These are phyloP conservation scores for Solanum hybrid DNA, from an alignment of 305 asterid genomes.

Conservation along the genomic window DNA sequence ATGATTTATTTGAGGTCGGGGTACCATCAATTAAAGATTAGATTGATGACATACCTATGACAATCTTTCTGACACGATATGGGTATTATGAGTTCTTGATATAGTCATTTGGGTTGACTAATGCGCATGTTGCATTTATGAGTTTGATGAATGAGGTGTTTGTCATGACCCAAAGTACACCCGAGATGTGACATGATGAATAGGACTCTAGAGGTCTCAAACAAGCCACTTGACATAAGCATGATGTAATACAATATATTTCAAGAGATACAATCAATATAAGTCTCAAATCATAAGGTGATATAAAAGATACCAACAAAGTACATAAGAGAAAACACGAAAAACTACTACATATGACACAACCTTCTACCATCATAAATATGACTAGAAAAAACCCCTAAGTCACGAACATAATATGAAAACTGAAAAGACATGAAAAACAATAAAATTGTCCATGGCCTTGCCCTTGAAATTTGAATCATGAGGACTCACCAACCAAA, in stretches of 20 bases:
- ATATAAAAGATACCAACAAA: neutral
- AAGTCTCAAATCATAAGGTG: neutral
- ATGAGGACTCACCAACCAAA: neutral
- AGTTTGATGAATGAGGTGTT: neutral
- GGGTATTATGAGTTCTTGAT: neutral
- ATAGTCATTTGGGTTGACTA: neutral
- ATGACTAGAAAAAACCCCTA: neutral
- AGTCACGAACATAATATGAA: neutral
- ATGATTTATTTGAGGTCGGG: neutral
- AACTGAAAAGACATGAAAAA: neutral
- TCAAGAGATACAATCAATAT: too few relatives aligned
- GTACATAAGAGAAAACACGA: neutral
- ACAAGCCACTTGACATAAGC: neutral
- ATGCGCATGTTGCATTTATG: neutral
- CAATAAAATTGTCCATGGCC: neutral
- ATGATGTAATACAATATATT: neutral
- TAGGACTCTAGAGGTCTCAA: neutral
- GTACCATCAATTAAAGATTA: neutral
- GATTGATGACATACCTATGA: neutral
- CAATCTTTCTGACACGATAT: too few relatives aligned
- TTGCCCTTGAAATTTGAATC: neutral
- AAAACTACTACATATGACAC: neutral
- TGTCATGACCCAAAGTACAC: neutral
- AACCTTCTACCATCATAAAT: too few relatives aligned
- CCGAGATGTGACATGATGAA: neutral